Conservation (phyloP, 441 rosid genomes). For the Populus hybrid region DNA sequence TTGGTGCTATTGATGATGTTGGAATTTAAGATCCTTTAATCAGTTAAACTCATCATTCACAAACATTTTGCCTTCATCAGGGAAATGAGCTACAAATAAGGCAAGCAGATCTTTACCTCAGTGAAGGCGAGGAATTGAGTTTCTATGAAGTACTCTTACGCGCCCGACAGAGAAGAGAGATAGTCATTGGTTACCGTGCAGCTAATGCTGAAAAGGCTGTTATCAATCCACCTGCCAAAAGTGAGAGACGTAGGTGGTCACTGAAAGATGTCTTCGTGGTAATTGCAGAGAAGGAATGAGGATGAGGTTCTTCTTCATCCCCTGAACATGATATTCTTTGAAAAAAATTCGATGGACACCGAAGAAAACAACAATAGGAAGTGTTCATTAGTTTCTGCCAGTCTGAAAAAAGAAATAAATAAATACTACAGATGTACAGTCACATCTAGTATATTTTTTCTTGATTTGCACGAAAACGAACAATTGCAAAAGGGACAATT, state of each 20-base stretch:
- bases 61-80: conserved; percentile 25
- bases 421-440: not conserved
- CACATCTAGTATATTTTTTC: not conserved
- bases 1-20: not conserved
- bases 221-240: conserved; percentile 51
- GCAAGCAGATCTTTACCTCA: conserved; percentile 41
- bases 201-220: conserved; percentile 57
- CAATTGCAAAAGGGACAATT: too few relatives aligned
- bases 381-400: not conserved
- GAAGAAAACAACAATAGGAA: not conserved
- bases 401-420: too few relatives aligned
- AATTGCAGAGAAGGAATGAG: conserved; percentile 55
- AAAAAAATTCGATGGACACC: not conserved
- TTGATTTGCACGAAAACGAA: too few relatives aligned
- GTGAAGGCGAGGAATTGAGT: conserved; percentile 56
- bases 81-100: conserved; percentile 75
- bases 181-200: conserved; percentile 55
- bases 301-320: not conserved
- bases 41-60: not conserved
- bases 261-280: conserved; percentile 53
- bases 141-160: conserved; percentile 55
- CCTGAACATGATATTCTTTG: not conserved
- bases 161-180: conserved; percentile 59
- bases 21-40: not conserved
- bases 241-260: conserved; percentile 48